Base-by-base conservation (phyloP, 1,284 basidiomycete genomes). In the Trametes pubescens region DNA sequence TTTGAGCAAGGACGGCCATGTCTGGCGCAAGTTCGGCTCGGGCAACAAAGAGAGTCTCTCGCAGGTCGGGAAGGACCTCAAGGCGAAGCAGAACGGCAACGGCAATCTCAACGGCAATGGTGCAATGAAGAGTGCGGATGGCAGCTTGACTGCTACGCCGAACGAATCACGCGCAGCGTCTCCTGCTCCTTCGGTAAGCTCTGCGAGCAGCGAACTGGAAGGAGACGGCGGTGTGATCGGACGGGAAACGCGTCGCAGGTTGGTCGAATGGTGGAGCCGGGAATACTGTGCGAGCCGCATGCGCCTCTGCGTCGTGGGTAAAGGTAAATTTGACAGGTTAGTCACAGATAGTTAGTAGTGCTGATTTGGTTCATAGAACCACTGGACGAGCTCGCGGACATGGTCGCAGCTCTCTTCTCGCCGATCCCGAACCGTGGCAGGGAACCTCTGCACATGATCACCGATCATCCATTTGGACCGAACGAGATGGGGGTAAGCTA, bases 201-300 rank as follows among this genome's bases (percentile, higher is more conserved):
- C 88, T 8, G 72, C 73, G 0, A 79, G 71, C 37, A 88, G 84
- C 57, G 89, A 92, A 61, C 68, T 75, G 5, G 91, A 92, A 8
- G 84, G 84, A 0, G 92, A 94, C 71, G 92, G 92, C 18, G 92
- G 92, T 32, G 77, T 78, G 10, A 79, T 93, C 49, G 96, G 96
- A 5, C 83, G 93, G 54, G 96, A 99, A 77, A 96, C 94, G 0
- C 87, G 98, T 61, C 86, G 94, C 59, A 86, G 98, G 73, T 81
- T 99, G 65, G 89, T 99, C 63, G 92, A 97, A 78, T 99, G 98
- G 95, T 99, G 97, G 93, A 83, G 82, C 59, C 84, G 87, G 69
- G 91, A 98, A 76, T 99, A 99, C 77, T 97, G 93, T 70, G 95
- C 98, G 6, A 91, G 94, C 74, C 83, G 96, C 58, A 99, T 99